Evolutionary conservation across 225 moss, liverwort and hornwort species (phyloP).

Genomic region (Polytrichum formosum): DNA sequence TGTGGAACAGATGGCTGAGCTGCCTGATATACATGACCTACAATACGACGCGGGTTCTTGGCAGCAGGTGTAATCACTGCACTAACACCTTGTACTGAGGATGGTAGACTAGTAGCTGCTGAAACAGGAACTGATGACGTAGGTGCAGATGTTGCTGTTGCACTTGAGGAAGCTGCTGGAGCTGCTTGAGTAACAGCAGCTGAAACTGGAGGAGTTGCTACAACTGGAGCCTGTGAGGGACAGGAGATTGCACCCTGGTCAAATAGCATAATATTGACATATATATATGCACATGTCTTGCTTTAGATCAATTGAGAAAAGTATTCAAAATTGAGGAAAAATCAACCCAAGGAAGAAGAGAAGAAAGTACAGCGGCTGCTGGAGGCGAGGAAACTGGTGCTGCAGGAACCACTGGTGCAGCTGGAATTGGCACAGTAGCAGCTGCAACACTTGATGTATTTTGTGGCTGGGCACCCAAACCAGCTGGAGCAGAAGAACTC

Average conservation of each 20-base stretch:
- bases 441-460: constrained; percentile 27
- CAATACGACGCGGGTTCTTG: constrained; percentile 70
- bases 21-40: constrained; percentile 34
- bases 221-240: constrained; percentile 30
- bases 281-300: no score
- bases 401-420: constrained; percentile 27
- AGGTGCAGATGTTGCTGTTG: constrained; percentile 34
- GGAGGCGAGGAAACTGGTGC: constrained; percentile 19
- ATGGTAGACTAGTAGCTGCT: constrained; percentile 46
- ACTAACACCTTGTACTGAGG: constrained; percentile 70
- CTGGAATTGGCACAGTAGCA: constrained; percentile 14
- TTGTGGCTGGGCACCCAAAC: constrained; percentile 34
- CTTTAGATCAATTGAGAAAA: no score
- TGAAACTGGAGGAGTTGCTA: constrained; percentile 28
- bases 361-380: constrained; percentile 1
- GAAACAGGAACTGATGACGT: constrained; percentile 50
- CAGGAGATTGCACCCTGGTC: background rate
- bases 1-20: constrained; percentile 43
- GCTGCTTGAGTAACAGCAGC: constrained; percentile 20
- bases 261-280: background rate
- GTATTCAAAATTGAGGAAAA: background rate
- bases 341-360: background rate
- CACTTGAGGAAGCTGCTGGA: constrained; percentile 35
- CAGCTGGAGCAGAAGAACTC: constrained; percentile 22
- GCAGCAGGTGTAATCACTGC: constrained; percentile 91